Base-by-base conservation (phyloP, 257 asterid genomes). In the Solanum pennellii region DNA sequence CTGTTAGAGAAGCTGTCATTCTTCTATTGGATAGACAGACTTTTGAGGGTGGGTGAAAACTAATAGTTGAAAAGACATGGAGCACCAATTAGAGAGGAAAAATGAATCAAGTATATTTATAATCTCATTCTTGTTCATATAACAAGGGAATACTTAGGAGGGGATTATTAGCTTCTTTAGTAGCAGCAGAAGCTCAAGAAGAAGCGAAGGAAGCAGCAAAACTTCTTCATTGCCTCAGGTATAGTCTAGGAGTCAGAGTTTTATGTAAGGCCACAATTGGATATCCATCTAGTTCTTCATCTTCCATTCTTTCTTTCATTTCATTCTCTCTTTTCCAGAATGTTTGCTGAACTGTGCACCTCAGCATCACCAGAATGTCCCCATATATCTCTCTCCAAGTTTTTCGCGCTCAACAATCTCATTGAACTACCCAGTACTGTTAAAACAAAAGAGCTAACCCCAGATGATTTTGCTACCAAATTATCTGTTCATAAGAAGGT, bases 201-300 rank as follows among this genome's bases (percentile, higher is more conserved):
- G 99, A 96, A 91, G 98, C 96, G 29, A 90, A 90, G 62, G 84
- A 90, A 82, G 95, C 98, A 20, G 93, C 94, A 90, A 93, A 93
- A 87, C 93, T 96, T 71, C 92, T 93, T 86, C 94, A 91, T 75
- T 94, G 97, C 94, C 94, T 96, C 65, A 91, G 98, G 99, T 95
- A 86, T 41, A 15, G 65, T 80, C 31, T 27, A 47, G 62, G 39
- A 47, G 29, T 42, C 52, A 88, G 25, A 42, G 86, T 41, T 33
- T n/a, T 68, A 45, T 76, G 35, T 59, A 71, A 9, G 77, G 77
- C 7, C 77, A 8, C 42, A 16, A 71, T 71, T 71, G 77, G 12
- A 33, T 31, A 31, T 71, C 13, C 44, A 33, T 72, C 77, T 31
- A 9, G 44, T 72, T 72, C 23, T 18, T 72, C 79, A 5, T 21